Conservation (phyloP, 2,329 filamentous ascomycete species). For the Aspergillus sp. region DNA sequence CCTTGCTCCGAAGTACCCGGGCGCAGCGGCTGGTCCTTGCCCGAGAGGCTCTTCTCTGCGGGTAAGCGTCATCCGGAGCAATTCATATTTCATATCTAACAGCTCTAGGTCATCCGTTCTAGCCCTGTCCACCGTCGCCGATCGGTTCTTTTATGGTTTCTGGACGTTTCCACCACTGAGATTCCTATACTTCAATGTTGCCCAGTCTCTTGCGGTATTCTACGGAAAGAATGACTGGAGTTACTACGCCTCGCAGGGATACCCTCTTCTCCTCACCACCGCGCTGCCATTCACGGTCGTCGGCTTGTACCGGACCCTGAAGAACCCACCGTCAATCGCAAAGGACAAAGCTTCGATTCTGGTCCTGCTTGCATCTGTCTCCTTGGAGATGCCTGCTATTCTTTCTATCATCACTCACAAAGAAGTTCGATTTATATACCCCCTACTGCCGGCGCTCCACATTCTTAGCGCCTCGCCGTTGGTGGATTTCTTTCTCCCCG, state of each 20-base stretch:
- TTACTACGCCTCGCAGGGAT: conserved; percentile 88
- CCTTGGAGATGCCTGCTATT: conserved; percentile 58
- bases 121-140: conserved; percentile 63
- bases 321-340: conserved; percentile 33
- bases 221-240: conserved; percentile 89
- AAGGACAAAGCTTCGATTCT: conserved; percentile 39
- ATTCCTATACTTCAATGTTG: conserved; percentile 88
- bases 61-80: conserved; percentile 28
- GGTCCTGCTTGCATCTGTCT: conserved; percentile 58
- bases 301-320: conserved; percentile 59
- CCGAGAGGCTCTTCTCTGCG: conserved; percentile 65
- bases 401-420: conserved; percentile 89
- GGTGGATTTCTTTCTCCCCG: conserved; percentile 62
- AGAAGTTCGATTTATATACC: conserved; percentile 95
- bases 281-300: conserved; percentile 72
- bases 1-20: conserved; percentile 47
- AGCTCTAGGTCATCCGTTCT: conserved; percentile 52
- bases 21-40: conserved; percentile 53
- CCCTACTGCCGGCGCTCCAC: conserved; percentile 82
- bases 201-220: conserved; percentile 83
- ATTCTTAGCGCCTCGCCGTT: conserved; percentile 71
- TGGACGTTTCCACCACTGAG: conserved; percentile 88
- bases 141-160: conserved; percentile 75
- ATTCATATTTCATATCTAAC: conserved; percentile 9
- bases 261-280: conserved; percentile 83